These are phyloP conservation scores for Fusarium vanettenii DNA, from an alignment of 2,329 filamentous ascomycete species.

Conservation along the genomic window DNA sequence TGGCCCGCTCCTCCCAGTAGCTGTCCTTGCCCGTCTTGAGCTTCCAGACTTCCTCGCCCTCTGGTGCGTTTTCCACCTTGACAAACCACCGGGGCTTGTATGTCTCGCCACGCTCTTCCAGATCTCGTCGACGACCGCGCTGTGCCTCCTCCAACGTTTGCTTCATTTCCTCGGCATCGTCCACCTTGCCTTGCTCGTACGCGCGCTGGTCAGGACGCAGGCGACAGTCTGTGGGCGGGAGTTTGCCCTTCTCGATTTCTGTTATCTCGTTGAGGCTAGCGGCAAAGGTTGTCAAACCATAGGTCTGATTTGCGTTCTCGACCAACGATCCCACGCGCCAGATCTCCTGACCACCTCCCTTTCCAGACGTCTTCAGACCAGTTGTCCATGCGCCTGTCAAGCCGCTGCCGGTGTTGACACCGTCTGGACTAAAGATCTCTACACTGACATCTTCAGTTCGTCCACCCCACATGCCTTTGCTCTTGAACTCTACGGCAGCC, in stretches of 20 bases:
- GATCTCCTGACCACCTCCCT: constrained; percentile 72
- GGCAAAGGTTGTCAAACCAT: constrained; percentile 89
- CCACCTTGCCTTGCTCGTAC: constrained; percentile 83
- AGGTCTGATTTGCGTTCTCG: constrained; percentile 81
- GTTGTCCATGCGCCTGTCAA: constrained; percentile 88
- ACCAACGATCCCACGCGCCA: constrained; percentile 86
- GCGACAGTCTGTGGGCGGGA: constrained; percentile 85
- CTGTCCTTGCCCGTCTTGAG: constrained; percentile 84
- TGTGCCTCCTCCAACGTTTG: constrained; percentile 87
- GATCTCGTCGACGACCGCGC: constrained; percentile 75
- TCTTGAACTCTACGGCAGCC: constrained; percentile 89
- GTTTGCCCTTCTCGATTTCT: constrained; percentile 75
- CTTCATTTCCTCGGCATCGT: constrained; percentile 87
- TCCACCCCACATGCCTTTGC: constrained; percentile 97
- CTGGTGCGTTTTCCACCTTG: constrained; percentile 68
- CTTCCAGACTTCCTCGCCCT: constrained; percentile 78
- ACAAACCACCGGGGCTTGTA: constrained; percentile 89
- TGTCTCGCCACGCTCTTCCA: constrained; percentile 79
- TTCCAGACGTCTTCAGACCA: constrained; percentile 73
- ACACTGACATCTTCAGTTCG: constrained; percentile 90
- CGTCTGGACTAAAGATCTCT: constrained; percentile 76
- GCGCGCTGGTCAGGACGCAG: constrained; percentile 89
- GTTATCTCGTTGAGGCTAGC: constrained; percentile 91
- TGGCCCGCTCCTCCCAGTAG: constrained; percentile 90
- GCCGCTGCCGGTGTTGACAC: constrained; percentile 72